Evolutionary conservation across 441 rosid genomes (phyloP), one percentile per base, ranked within the genome.

Genomic region (Aleurites moluccanus): DNA sequence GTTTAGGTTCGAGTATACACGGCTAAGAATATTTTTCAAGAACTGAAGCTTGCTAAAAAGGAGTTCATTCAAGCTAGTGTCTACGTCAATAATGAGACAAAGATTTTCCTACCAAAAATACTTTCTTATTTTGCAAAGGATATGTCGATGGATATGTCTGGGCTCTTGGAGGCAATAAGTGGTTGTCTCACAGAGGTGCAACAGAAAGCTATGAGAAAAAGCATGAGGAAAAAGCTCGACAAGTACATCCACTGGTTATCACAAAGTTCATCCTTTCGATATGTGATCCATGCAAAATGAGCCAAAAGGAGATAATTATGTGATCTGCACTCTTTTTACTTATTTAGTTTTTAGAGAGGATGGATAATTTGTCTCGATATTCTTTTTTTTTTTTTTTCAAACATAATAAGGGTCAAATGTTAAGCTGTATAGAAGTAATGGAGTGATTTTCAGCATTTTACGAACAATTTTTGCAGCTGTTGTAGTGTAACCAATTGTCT

Each of bases 1-100:
- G n/a, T 2, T 55, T 75, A 90, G 97, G 90, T 91, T 74, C 86
- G 89, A 50, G 89, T 90, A 25, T 93, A 89, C 83, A 80, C 85
- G 0, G 87, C 91, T 1, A 83, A 88, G 75, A 83, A 57, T 56
- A 85, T 91, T 49, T 93, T 93, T 70, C 74, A 77, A 64, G 91
- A 91, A 66, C 85, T 93, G 50, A 89, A 83, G 77, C 73, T 69
- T 61, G 90, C 94, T 0, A 89, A 81, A 76, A 84, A 86, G 73
- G 96, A 89, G 78, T 91, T 82, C 80, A 83, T 91, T 65, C 83
- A 79, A 83, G 79, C 83, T 45, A 87, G 81, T 44, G 85, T 87
- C 44, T 70, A 78, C 64, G 81, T 88, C 73, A 83, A 88, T 40
- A 87, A 88, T 25, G 92, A 85, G n/a, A 76, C 81, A 11, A 92